phyloP scores from a whole-genome alignment of 139 green algal species.

The Closterium sp. region DNA sequence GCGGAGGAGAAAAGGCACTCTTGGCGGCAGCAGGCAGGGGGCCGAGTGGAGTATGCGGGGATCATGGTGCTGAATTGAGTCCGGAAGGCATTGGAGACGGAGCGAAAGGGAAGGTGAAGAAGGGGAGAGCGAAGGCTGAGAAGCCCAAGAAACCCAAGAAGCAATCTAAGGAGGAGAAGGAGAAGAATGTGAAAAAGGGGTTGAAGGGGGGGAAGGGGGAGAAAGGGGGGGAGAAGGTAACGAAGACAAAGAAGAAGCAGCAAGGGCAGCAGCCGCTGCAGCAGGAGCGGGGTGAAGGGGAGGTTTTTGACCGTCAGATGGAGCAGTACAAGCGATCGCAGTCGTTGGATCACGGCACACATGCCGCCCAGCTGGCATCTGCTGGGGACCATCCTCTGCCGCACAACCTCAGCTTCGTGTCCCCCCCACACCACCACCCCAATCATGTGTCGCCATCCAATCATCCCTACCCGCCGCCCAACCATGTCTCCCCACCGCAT shows the following conservation, averaged over 20 bases:
- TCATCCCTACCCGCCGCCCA: background rate
- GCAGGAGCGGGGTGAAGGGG: background rate
- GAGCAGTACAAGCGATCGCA: background rate
- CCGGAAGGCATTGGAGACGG: too few species aligned
- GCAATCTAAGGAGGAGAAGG: background rate
- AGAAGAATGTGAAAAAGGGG: background rate
- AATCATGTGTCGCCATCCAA: background rate
- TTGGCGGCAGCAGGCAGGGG: background rate
- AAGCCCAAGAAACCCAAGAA: too few species aligned
- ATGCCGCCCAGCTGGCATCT: background rate
- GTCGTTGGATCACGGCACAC: background rate
- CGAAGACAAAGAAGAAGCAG: background rate
- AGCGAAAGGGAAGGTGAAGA: background rate
- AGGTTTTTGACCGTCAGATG: background rate
- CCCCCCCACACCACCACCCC: background rate
- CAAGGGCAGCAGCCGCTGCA: background rate
- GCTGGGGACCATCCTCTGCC: background rate
- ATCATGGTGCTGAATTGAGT: too few species aligned
- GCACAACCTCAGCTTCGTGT: background rate
- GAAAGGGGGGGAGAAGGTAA: too few species aligned
- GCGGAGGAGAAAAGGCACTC: background rate
- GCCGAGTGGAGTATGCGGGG: background rate
- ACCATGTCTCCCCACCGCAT: background rate
- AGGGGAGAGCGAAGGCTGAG: background rate
- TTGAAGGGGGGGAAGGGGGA: background rate